Base-by-base conservation (phyloP, 1,284 basidiomycete species). In the Cystobasidium sp. region DNA sequence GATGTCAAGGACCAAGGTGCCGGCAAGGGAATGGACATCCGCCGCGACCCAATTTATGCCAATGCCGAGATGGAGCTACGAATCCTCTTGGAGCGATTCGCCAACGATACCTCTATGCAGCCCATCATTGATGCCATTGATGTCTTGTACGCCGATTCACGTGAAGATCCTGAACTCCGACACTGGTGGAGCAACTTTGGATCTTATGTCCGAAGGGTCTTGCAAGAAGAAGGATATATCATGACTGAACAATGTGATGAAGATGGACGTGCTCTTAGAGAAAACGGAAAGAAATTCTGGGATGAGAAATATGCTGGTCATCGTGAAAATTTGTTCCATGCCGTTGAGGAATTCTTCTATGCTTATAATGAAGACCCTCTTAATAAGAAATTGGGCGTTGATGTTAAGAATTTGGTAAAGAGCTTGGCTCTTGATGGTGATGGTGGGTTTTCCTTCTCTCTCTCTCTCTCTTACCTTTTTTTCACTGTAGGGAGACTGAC, bases 141-240 rank as follows among this genome's bases (percentile, higher is more conserved):
- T 80, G 87, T 87, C 16, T 85, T 98, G 55, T 90, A 90, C 79
- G 85, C 89, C 61, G 92, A 95, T 81, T 87, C 90, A 0, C 85
- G 86, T 75, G 86, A 90, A 72, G 95, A 98, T 79, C 85, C 88
- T 65, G 90, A 89, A 79, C 87, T 98, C 56, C 85, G 87, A 58
- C 81, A 85, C 14, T 98, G 93, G 94, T 94, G 93, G 85, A 82
- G 81, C 53, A 82, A 84, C 22, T 86, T 93, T 71, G 86, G 91
- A 80, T 81, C 83, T 0, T 77, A 78, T 79, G 39, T 84, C 73
- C 81, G 81, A 74, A 78, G 89, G 86, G 84, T 89, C 37, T 86
- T 98, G 9, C 87, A 96, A 75, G 91, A 96, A 80, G 88, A 92
- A 0, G 95, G 95, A 41, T 99, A 89, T 81, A 88, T 98, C 70